Percentiles rank a stretch among this genome's conserved stretches.
Conservation (phyloP, 176 grass and related monocot species). For the Carex cristatella region DNA sequence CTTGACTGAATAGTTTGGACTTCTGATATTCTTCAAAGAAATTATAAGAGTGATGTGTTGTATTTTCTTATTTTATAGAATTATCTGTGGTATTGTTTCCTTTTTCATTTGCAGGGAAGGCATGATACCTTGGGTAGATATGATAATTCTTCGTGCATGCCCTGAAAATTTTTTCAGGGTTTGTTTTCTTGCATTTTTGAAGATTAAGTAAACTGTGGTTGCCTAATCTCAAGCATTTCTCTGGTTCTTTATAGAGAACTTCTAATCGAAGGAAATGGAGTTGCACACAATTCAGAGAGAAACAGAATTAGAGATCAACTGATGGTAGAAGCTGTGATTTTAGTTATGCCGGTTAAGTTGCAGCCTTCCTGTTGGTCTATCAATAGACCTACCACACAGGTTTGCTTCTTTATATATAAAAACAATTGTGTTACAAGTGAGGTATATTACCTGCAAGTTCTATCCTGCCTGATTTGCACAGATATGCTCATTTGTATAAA, state of each 20-base stretch:
- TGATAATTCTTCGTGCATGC: background rate
- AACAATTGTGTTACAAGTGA: background rate
- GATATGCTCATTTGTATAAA: no score
- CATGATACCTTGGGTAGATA: background rate
- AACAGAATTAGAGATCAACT: constrained; percentile 23
- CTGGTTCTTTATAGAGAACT: constrained; percentile 14
- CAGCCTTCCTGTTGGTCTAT: constrained; percentile 10
- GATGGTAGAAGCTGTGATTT: constrained; percentile 15
- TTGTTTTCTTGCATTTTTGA: background rate
- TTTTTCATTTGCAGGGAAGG: background rate
- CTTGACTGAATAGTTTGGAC: background rate
- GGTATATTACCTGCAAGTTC: background rate
- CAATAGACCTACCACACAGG: constrained; percentile 6
- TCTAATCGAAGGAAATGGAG: constrained; percentile 9
- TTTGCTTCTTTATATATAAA: background rate
- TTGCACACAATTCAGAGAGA: constrained; percentile 17
- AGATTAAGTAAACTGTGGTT: background rate
- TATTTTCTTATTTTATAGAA: background rate
- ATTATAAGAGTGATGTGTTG: background rate
- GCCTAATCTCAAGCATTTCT: background rate
- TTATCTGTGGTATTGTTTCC: background rate
- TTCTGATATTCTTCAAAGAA: background rate
- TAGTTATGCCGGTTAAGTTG: background rate
- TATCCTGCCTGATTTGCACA: no score
- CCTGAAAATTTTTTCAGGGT: background rate